These are phyloP conservation scores for Phytophthora meadii DNA, from an alignment of 352 stramenopile genomes.

Conservation along the genomic window DNA sequence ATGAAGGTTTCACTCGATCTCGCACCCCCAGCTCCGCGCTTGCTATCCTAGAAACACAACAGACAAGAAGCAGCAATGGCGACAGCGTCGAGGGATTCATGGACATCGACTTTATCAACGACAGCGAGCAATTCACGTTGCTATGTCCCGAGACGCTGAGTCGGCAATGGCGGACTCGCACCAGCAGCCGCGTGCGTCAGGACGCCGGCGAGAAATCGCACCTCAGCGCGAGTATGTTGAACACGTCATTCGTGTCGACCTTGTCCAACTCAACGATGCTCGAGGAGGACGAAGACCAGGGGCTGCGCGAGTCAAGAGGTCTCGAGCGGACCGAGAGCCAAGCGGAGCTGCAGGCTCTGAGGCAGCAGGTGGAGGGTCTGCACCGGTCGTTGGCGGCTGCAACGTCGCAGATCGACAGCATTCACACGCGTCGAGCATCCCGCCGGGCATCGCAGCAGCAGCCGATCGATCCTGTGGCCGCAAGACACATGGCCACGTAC, in stretches of 20 bases:
- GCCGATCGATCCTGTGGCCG: constrained; percentile 39
- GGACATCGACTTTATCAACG: constrained; percentile 64
- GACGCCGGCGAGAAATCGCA: constrained; percentile 54
- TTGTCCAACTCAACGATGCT: constrained; percentile 45
- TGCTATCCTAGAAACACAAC: constrained; percentile 2
- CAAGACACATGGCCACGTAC: constrained; percentile 48
- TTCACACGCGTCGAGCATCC: constrained; percentile 33
- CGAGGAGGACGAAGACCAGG: constrained; percentile 32
- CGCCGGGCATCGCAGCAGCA: constrained; percentile 4
- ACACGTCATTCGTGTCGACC: constrained; percentile 47
- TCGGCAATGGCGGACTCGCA: constrained; percentile 32
- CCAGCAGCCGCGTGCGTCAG: constrained; percentile 37
- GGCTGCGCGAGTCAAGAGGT: constrained; percentile 24
- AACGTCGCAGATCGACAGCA: constrained; percentile 59
- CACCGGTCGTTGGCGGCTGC: constrained; percentile 56
- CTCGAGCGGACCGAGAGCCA: constrained; percentile 36
- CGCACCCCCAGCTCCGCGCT: background rate
- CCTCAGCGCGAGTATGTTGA: constrained; percentile 43
- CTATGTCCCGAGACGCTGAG: constrained; percentile 53
- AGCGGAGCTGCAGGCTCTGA: constrained; percentile 50
- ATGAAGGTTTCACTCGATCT: constrained; percentile 1
- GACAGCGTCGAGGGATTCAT: constrained; percentile 21
- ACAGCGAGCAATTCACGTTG: constrained; percentile 62
- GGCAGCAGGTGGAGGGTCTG: constrained; percentile 56
- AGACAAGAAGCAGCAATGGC: constrained; percentile 10